These are phyloP conservation scores for Clitocybe nebularis DNA, from an alignment of 1,284 basidiomycete species.

Conservation along the genomic window DNA sequence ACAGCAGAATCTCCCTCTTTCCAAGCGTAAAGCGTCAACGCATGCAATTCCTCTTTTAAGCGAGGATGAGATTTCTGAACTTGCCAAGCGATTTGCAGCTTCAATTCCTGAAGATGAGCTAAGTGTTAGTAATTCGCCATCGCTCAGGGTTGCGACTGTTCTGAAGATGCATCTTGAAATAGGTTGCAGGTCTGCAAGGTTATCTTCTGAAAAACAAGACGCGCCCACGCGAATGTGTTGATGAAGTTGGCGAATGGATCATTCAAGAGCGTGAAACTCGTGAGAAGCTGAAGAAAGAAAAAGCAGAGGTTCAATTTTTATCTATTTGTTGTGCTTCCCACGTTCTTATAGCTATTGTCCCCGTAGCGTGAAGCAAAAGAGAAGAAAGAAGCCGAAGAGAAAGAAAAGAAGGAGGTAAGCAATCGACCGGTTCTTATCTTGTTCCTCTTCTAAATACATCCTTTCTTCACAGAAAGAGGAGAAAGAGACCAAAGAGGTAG, in stretches of 20 bases:
- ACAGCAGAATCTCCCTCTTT: conserved; percentile 60
- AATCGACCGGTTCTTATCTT: background rate
- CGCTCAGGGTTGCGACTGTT: background rate
- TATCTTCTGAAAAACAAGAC: conserved; percentile 84
- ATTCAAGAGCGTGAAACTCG: conserved; percentile 74
- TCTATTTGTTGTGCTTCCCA: conserved; percentile 9
- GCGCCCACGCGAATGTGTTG: conserved; percentile 74
- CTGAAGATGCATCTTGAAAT: conserved; percentile 5
- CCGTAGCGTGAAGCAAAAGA: conserved; percentile 69
- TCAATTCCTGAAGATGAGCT: conserved; percentile 79
- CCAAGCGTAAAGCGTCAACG: conserved; percentile 57
- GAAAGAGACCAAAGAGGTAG: conserved; percentile 35
- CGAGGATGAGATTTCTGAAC: conserved; percentile 66
- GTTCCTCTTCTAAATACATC: background rate
- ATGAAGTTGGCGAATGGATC: conserved; percentile 73
- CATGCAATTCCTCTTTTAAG: conserved; percentile 65
- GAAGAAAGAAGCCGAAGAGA: conserved; percentile 64
- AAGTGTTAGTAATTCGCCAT: conserved; percentile 50
- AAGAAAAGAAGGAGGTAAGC: conserved; percentile 51
- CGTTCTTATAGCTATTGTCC: conserved; percentile 13
- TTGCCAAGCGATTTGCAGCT: conserved; percentile 74
- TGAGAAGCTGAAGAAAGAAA: conserved; percentile 80
- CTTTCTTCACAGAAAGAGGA: conserved; percentile 29
- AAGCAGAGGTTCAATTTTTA: conserved; percentile 57
- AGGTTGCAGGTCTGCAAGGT: conserved; percentile 83